Evolutionary conservation across 1,284 basidiomycete species (phyloP).

Genomic region (Athelia sp.): DNA sequence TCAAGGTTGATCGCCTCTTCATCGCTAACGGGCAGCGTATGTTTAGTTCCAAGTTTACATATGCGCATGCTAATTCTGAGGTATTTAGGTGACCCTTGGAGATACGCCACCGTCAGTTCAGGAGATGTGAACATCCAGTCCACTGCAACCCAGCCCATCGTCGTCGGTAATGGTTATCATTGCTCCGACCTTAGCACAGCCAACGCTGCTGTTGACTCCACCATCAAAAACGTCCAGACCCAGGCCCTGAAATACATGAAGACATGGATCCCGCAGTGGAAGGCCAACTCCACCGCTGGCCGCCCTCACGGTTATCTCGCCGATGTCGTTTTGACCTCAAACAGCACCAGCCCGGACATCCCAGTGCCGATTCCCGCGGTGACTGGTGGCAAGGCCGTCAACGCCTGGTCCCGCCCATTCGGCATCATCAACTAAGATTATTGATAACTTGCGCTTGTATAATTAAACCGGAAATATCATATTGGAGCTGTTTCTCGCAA

Average conservation of each 20-base stretch:
- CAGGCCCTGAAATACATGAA: slow-evolving; percentile 39
- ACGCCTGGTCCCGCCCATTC: no score
- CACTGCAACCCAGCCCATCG: slow-evolving; percentile 50
- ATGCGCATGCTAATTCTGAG: neutral
- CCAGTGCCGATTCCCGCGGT: no score
- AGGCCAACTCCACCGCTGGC: neutral
- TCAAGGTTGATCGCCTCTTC: slow-evolving; percentile 53
- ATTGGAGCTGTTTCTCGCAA: no score
- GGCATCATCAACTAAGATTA: no score
- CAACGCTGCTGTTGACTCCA: slow-evolving; percentile 41
- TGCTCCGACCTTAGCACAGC: slow-evolving; percentile 49
- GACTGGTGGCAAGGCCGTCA: no score
- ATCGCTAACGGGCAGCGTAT: slow-evolving; percentile 63
- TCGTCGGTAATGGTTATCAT: slow-evolving; percentile 59
- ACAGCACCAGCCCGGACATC: no score
- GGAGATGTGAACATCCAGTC: slow-evolving; percentile 41
- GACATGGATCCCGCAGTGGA: slow-evolving; percentile 47
- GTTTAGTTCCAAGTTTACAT: slow-evolving; percentile 19
- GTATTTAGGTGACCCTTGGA: slow-evolving; percentile 63
- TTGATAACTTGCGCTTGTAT: no score
- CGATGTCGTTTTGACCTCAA: no score
- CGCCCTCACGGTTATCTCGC: no score
- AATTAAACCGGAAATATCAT: no score
- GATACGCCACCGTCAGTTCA: slow-evolving; percentile 62
- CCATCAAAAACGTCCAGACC: slow-evolving; percentile 48